Evolutionary conservation across 129 eudicot genomes (phyloP), one percentile per base, ranked within the genome.

Genomic region (Dittrichia graveolens): DNA sequence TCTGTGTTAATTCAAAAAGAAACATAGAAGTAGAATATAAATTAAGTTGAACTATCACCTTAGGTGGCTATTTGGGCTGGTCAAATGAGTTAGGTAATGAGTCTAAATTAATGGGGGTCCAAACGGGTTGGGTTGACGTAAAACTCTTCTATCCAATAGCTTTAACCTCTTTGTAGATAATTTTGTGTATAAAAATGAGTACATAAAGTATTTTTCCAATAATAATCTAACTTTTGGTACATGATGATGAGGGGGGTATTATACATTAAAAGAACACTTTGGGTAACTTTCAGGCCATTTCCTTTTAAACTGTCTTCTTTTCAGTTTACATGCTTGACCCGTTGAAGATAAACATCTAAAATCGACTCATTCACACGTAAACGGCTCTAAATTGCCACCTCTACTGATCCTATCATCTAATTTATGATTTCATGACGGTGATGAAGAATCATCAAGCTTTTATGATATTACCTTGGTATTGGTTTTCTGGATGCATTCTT

Each of bases 401-500:
- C 61, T 38, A 69, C 69, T 24, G 31, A 61, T 61, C 50, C 10
- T 63, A 48, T 47, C 60, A 41, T 49, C 42, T 38, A n/a, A 35
- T 39, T 35, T 46, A 73, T 73, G 42, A 61, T 52, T 50, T 52
- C 71, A 8, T 49, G 44, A 49, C 15, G 50, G 35, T 62, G 50
- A 75, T 42, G 47, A 46, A 54, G 54, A 75, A 15, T 42, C 58
- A 53, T 43, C 57, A 65, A 54, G 58, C 55, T 52, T 38, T 39
- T 16, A 42, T 41, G 9, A 63, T 61, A 16, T 71, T 76, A 94
- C 98, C 98, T 94, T 84, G 85, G 72, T 83, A 81, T 78, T 65
- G 78, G 62, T 81, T 83, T 79, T 94, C 96, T 19, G 88, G 70
- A 47, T 65, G 78, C 82, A 75, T 94, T 75, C 95, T 84, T 79